Evolutionary conservation across 2,329 filamentous ascomycete genomes (phyloP).

Genomic region (Aspergillus melleus): DNA sequence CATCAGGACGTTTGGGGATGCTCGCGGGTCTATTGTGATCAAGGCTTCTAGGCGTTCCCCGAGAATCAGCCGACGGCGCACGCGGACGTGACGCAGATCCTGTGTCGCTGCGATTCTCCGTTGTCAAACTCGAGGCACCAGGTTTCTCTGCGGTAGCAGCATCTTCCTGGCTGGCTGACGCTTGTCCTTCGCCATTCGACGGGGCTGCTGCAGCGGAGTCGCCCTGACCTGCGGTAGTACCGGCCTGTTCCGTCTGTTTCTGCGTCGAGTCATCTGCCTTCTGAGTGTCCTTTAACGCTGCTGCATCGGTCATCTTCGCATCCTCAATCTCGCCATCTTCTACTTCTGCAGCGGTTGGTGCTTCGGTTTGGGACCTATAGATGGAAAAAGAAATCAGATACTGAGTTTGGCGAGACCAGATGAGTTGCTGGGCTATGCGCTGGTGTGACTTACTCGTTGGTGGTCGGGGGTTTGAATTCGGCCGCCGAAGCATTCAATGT

Average conservation of each 20-base stretch:
- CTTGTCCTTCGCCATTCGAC: conserved; percentile 5
- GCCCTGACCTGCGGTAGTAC: conserved; percentile 10
- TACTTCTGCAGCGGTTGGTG: conserved; percentile 36
- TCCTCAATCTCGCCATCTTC: conserved; percentile 50
- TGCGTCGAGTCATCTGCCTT: conserved; percentile 5
- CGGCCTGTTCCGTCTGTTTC: conserved; percentile 18
- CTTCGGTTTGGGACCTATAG: conserved; percentile 30
- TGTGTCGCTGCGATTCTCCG: conserved; percentile 15
- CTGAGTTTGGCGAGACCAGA: background rate
- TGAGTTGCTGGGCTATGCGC: background rate
- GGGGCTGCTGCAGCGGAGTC: conserved; percentile 9
- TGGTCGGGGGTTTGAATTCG: conserved; percentile 40
- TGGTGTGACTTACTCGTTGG: conserved; percentile 36
- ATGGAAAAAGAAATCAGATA: conserved; percentile 21
- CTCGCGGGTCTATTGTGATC: conserved; percentile 31
- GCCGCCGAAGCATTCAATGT: conserved; percentile 42
- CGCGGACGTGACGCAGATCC: conserved; percentile 16
- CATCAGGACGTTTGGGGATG: conserved; percentile 41
- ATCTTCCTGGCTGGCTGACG: conserved; percentile 8
- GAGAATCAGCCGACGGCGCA: conserved; percentile 23
- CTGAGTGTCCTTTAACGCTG: conserved; percentile 8
- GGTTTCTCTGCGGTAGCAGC: conserved; percentile 10
- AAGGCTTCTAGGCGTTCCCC: conserved; percentile 25
- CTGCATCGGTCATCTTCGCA: conserved; percentile 42
- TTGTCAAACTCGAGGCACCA: conserved; percentile 1